Conservation (phyloP, 352 stramenopile species). For the Phytopythium boreale region DNA sequence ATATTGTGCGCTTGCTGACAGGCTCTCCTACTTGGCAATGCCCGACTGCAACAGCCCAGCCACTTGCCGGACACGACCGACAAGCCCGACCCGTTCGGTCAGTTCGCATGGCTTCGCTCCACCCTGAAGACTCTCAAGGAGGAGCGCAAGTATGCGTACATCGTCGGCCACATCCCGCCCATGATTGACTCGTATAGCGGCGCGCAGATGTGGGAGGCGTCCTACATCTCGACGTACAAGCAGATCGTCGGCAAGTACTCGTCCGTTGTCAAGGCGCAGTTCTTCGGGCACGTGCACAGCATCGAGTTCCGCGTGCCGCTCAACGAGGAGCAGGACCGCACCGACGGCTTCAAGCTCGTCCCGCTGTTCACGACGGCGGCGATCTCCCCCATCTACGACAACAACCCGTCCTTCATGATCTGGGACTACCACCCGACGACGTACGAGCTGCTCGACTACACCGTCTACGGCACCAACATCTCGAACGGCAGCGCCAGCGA, state of each 20-base stretch:
- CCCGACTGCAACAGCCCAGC: conserved; percentile 26
- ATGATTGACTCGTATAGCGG: conserved; percentile 86
- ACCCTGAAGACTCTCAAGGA: conserved; percentile 46
- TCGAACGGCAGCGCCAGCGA: conserved; percentile 22
- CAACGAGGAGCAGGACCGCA: conserved; percentile 12
- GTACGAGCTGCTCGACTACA: conserved; percentile 69
- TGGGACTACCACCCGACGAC: conserved; percentile 59
- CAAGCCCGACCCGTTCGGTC: conserved; percentile 76
- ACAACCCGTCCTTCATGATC: conserved; percentile 88
- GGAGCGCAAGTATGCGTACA: conserved; percentile 57
- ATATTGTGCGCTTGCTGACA: background rate
- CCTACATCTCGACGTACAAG: conserved; percentile 82
- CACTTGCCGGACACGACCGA: conserved; percentile 61
- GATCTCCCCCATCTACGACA: conserved; percentile 86
- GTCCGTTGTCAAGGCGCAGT: conserved; percentile 68
- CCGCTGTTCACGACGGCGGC: conserved; percentile 81
- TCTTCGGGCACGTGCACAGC: conserved; percentile 92
- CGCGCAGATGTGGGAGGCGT: conserved; percentile 74
- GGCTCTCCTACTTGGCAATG: background rate
- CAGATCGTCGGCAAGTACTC: conserved; percentile 53
- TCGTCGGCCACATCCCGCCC: conserved; percentile 89
- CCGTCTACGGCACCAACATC: conserved; percentile 66
- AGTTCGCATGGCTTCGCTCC: conserved; percentile 88
- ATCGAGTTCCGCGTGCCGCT: conserved; percentile 83
- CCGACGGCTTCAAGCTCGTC: conserved; percentile 27